Conservation (phyloP, 1,284 basidiomycete species). For the Taiwanofungus camphoratus region DNA sequence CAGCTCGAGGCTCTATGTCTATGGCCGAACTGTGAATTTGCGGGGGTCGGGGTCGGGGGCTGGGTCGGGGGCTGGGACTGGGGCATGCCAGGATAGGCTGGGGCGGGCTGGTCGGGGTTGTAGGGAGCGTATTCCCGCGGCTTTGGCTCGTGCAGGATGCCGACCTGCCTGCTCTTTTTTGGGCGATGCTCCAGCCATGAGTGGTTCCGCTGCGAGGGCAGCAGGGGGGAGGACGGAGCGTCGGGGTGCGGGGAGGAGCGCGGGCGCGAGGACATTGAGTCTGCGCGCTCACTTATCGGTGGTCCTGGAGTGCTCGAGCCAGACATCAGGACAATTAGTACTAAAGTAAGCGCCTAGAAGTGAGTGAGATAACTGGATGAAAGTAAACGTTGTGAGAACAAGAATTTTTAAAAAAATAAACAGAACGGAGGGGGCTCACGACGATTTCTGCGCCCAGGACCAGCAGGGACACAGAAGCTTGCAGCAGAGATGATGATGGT, state of each 20-base stretch:
- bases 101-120: constrained; percentile 20
- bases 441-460: no score
- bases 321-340: no score
- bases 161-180: constrained; percentile 7
- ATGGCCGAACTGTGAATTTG: no score
- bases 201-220: constrained; percentile 4
- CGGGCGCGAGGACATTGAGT: neutral
- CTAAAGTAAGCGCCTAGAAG: neutral
- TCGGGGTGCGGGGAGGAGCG: neutral
- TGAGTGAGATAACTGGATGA: neutral
- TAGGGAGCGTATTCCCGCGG: constrained; percentile 17
- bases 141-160: constrained; percentile 13
- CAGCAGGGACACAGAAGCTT: no score
- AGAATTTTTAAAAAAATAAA: no score
- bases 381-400: no score
- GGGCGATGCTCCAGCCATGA: neutral
- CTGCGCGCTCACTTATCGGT: neutral
- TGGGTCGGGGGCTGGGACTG: neutral
- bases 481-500: no score
- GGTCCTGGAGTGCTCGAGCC: neutral
- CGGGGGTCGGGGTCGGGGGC: no score
- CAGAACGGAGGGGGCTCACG: no score
- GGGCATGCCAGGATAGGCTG: constrained; percentile 15
- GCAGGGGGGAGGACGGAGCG: constrained; percentile 5
- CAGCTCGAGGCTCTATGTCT: constrained; percentile 34